Conservation (phyloP, 1,284 basidiomycete species). For the Leucoagaricus sp. region DNA sequence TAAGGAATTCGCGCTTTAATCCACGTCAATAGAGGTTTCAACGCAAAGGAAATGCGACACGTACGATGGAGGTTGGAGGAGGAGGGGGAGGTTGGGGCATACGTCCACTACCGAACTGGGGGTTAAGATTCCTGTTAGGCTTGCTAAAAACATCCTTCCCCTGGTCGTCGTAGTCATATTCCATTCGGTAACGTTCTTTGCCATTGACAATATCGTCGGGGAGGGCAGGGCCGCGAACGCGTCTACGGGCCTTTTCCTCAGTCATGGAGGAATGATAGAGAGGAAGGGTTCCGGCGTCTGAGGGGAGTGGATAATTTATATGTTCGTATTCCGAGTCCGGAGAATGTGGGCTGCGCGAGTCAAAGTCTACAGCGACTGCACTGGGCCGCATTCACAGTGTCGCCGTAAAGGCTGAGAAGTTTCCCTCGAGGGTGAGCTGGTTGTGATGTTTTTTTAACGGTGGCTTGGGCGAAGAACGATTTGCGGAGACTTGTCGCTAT, state of each 20-base stretch:
- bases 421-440: neutral
- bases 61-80: conserved; percentile 71
- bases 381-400: conserved; percentile 11
- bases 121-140: conserved; percentile 33
- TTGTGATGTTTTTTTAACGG: neutral
- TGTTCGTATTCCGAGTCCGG: conserved; percentile 76
- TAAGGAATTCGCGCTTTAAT: conserved; percentile 78
- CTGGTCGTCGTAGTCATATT: conserved; percentile 54
- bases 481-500: neutral
- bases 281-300: conserved; percentile 7
- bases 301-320: conserved; percentile 44
- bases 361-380: conserved; percentile 69
- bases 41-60: conserved; percentile 23
- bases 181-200: conserved; percentile 29
- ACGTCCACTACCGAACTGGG: conserved; percentile 59
- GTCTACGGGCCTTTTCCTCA: conserved; percentile 69
- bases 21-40: conserved; percentile 53
- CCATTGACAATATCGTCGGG: conserved; percentile 20
- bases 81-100: conserved; percentile 59
- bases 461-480: neutral
- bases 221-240: conserved; percentile 48
- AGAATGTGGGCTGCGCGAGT: conserved; percentile 43
- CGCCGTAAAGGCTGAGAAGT: neutral
- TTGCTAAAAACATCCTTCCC: conserved; percentile 79
- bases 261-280: conserved; percentile 10